Evolutionary conservation across 352 stramenopile species (phyloP).

Genomic region (Pythium insidiosum): DNA sequence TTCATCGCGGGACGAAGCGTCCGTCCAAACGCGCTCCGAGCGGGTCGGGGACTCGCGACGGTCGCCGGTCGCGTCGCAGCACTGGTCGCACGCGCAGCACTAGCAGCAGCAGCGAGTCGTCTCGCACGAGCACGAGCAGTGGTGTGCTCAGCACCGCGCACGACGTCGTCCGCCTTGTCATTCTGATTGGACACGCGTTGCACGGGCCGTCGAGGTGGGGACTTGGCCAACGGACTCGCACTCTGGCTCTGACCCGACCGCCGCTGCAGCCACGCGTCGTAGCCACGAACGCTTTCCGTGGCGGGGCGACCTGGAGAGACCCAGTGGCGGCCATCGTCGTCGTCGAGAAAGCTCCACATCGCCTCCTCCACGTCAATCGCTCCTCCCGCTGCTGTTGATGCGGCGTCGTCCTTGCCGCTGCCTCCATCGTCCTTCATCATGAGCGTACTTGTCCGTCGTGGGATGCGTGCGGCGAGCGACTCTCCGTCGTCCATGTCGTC

Average conservation of each 20-base stretch:
- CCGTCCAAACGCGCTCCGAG: no score
- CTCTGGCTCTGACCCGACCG: no score
- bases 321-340: conserved; percentile 3
- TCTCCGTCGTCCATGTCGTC: conserved; percentile 3
- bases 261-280: conserved; percentile 31
- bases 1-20: no score
- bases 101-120: no score
- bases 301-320: background rate
- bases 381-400: background rate
- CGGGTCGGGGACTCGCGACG: no score
- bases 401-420: background rate
- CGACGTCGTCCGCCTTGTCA: conserved; percentile 3
- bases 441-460: background rate
- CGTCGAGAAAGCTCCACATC: no score
- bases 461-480: background rate
- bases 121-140: no score
- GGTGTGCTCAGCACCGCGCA: no score
- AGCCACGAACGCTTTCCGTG: conserved; percentile 20
- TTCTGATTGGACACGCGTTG: background rate
- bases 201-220: background rate
- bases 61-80: no score
- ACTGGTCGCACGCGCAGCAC: no score
- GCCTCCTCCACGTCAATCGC: no score
- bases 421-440: background rate
- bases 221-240: conserved; percentile 12